These are phyloP conservation scores for Zasmidium cellare DNA, from an alignment of 2,329 filamentous ascomycete genomes.

Conservation along the genomic window DNA sequence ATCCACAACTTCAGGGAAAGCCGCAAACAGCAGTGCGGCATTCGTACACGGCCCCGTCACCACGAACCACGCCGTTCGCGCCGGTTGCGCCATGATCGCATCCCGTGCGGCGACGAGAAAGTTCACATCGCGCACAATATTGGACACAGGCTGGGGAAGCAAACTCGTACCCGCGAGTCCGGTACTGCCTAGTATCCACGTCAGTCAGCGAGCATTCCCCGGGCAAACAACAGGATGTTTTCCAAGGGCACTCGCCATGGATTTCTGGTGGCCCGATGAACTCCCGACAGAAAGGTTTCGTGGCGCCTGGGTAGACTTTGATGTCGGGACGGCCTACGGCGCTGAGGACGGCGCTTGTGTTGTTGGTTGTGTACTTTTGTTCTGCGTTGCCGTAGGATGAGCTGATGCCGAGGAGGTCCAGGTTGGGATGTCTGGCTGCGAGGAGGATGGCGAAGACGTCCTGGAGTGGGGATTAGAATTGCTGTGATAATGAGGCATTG, in stretches of 20 bases:
- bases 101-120: background rate
- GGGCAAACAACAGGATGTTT: too few species aligned
- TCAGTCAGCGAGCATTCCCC: background rate
- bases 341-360: slow-evolving; percentile 77
- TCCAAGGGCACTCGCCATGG: slow-evolving; percentile 67
- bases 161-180: background rate
- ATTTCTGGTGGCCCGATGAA: slow-evolving; percentile 77
- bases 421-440: slow-evolving; percentile 72
- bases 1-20: background rate
- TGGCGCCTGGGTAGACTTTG: slow-evolving; percentile 71
- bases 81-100: background rate
- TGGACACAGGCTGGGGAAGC: background rate
- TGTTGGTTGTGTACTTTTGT: slow-evolving; percentile 76
- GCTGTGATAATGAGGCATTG: too few species aligned
- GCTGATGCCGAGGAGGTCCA: slow-evolving; percentile 80
- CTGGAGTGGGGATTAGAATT: too few species aligned
- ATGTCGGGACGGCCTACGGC: slow-evolving; percentile 73
- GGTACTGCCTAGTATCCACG: background rate
- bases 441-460: slow-evolving; percentile 90
- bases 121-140: background rate
- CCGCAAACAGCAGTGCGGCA: background rate
- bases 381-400: slow-evolving; percentile 90
- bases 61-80: background rate
- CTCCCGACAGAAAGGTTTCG: slow-evolving; percentile 69
- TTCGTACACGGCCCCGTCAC: background rate